Percentiles rank a stretch among this genome's conserved stretches.
Conservation (phyloP, 2,329 filamentous ascomycete species). For the Aureobasidium sp. region DNA sequence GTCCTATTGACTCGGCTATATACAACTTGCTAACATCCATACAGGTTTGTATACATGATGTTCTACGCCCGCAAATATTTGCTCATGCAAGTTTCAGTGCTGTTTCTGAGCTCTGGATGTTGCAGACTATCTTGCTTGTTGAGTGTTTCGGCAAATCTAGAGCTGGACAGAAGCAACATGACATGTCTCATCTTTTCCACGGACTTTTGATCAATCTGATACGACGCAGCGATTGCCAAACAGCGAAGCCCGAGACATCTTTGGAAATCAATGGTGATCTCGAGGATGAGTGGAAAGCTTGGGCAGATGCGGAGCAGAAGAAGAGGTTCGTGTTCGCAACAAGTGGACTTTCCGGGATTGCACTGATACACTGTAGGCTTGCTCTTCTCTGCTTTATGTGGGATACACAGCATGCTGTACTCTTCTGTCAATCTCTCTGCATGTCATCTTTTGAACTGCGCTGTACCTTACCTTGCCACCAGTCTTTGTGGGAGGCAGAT, state of each 20-base stretch:
- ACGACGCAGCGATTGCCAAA: constrained; percentile 44
- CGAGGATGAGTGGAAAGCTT: constrained; percentile 43
- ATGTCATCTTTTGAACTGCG: constrained; percentile 58
- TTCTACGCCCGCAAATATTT: constrained; percentile 52
- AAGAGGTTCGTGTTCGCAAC: constrained; percentile 37
- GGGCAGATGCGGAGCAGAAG: constrained; percentile 49
- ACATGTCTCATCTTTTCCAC: constrained; percentile 54
- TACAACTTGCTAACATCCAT: constrained; percentile 2
- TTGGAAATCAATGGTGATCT: constrained; percentile 31
- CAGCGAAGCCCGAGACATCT: constrained; percentile 30
- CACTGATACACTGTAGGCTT: constrained; percentile 26
- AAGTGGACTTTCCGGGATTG: not conserved
- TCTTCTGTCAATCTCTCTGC: constrained; percentile 58
- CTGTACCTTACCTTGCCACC: constrained; percentile 46
- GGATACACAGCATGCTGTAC: constrained; percentile 56
- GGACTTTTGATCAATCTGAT: constrained; percentile 48
- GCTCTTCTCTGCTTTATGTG: constrained; percentile 57
- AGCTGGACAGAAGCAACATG: constrained; percentile 54
- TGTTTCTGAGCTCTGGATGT: constrained; percentile 51
- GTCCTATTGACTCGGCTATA: not conserved
- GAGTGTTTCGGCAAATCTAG: constrained; percentile 58
- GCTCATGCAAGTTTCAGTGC: constrained; percentile 49
- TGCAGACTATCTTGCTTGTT: constrained; percentile 54
- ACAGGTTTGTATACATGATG: constrained; percentile 51
- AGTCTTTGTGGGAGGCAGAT: constrained; percentile 49